These are phyloP conservation scores for Suillus tomentosus DNA, from an alignment of 768 basidiomycete species.

Conservation along the genomic window DNA sequence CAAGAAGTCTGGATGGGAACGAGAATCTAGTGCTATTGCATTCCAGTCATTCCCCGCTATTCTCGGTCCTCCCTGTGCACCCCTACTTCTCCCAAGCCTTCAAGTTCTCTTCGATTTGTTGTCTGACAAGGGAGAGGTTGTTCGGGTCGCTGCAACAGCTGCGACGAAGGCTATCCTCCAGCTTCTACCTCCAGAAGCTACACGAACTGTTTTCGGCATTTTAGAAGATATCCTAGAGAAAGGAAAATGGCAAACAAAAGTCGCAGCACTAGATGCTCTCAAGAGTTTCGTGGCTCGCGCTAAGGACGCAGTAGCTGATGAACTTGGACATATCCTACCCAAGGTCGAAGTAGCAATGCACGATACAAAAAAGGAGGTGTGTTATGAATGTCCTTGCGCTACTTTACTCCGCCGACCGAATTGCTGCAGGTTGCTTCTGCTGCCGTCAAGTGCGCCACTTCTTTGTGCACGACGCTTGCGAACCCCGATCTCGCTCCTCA, in stretches of 20 bases:
- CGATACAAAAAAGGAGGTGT: slow-evolving; percentile 93
- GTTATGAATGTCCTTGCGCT: slow-evolving; percentile 21
- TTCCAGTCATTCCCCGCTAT: slow-evolving; percentile 73
- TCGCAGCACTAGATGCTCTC: slow-evolving; percentile 89
- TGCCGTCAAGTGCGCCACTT: slow-evolving; percentile 86
- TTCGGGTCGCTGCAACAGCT: slow-evolving; percentile 75
- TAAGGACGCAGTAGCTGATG: slow-evolving; percentile 75
- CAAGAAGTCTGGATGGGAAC: slow-evolving; percentile 86
- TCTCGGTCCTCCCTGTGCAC: slow-evolving; percentile 70
- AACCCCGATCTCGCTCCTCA: slow-evolving; percentile 93
- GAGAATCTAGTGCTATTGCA: slow-evolving; percentile 83
- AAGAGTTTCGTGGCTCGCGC: slow-evolving; percentile 70
- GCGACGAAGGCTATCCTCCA: slow-evolving; percentile 86
- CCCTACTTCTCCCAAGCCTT: slow-evolving; percentile 76
- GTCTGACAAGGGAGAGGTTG: slow-evolving; percentile 94
- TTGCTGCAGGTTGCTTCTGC: slow-evolving; percentile 71
- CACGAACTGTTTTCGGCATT: slow-evolving; percentile 62
- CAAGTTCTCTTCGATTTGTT: slow-evolving; percentile 79
- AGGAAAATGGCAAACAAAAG: slow-evolving; percentile 94
- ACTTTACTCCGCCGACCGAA: background rate
- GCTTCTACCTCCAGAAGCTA: slow-evolving; percentile 80
- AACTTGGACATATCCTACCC: slow-evolving; percentile 80
- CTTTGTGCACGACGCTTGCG: slow-evolving; percentile 86
- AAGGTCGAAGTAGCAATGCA: slow-evolving; percentile 91
- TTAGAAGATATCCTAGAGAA: slow-evolving; percentile 76